Conservation (phyloP, 1,284 basidiomycete species). For the Ganoderma resinaceum region DNA sequence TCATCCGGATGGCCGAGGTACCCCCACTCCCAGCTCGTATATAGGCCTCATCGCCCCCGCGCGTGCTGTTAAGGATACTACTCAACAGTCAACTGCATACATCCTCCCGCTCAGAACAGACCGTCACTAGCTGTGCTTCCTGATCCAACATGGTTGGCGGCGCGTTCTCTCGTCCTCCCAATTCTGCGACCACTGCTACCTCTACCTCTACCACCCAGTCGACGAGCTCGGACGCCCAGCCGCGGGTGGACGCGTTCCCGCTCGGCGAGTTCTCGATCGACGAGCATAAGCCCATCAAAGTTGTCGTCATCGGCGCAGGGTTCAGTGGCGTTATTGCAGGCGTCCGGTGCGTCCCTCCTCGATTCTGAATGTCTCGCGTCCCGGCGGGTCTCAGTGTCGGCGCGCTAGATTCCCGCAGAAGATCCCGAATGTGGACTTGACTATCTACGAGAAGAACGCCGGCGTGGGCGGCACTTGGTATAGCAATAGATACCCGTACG, state of each 20-base stretch:
- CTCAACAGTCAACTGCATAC: not conserved
- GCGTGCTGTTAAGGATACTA: not conserved
- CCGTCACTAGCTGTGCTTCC: not conserved
- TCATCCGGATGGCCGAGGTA: conserved; percentile 24
- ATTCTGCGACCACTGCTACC: no score
- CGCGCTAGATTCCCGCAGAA: conserved; percentile 56
- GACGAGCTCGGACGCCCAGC: not conserved
- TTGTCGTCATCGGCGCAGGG: conserved; percentile 59
- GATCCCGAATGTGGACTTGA: conserved; percentile 59
- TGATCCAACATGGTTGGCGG: not conserved
- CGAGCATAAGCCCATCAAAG: conserved; percentile 55
- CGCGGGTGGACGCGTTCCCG: not conserved
- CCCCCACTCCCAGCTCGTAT: not conserved
- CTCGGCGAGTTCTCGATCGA: conserved; percentile 49
- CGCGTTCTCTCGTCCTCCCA: conserved; percentile 27
- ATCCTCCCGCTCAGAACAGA: not conserved
- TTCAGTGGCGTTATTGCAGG: conserved; percentile 63
- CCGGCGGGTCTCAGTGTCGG: not conserved
- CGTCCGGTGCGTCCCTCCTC: conserved; percentile 45
- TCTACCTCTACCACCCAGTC: not conserved
- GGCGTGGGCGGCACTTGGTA: conserved; percentile 69
- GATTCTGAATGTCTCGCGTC: no score
- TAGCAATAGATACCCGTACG: conserved; percentile 45
- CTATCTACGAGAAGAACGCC: conserved; percentile 66
- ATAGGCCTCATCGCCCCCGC: not conserved